These are phyloP conservation scores for Eutypa lata DNA, from an alignment of 2,329 filamentous ascomycete genomes.

Conservation along the genomic window DNA sequence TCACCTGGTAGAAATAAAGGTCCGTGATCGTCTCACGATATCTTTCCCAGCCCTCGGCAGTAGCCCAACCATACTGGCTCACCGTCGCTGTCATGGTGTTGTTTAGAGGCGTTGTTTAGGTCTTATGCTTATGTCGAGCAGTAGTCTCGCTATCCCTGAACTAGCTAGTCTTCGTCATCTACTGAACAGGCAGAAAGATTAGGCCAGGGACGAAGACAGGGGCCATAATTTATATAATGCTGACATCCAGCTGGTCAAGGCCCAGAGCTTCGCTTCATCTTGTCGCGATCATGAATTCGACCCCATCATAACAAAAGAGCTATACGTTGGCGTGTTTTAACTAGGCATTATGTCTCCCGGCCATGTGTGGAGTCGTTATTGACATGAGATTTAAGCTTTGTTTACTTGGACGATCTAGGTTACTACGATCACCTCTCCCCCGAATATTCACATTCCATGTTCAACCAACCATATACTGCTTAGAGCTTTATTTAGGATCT, in stretches of 20 bases:
- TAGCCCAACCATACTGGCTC: slow-evolving; percentile 1
- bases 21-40: neutral
- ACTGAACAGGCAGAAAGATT: neutral
- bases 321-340: neutral
- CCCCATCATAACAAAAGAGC: neutral
- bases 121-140: neutral
- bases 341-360: too few relatives aligned
- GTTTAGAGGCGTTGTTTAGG: neutral
- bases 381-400: too few relatives aligned
- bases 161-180: neutral
- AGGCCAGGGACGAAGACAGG: neutral
- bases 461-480: too few relatives aligned
- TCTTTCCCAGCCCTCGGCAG: neutral
- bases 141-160: neutral
- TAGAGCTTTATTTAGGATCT: too few relatives aligned
- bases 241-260: neutral
- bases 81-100: neutral
- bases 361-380: too few relatives aligned
- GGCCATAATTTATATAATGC: neutral
- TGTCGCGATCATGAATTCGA: neutral
- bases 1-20: slow-evolving; percentile 1
- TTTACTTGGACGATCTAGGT: too few relatives aligned
- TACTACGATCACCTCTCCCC: too few relatives aligned
- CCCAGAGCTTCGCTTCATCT: neutral
- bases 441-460: too few relatives aligned